A percentile compares a stretch with the other conserved stretches of the same genome.
Evolutionary conservation across 805 yeast genomes (phyloP).

Genomic region (Sungouiella thailandica): DNA sequence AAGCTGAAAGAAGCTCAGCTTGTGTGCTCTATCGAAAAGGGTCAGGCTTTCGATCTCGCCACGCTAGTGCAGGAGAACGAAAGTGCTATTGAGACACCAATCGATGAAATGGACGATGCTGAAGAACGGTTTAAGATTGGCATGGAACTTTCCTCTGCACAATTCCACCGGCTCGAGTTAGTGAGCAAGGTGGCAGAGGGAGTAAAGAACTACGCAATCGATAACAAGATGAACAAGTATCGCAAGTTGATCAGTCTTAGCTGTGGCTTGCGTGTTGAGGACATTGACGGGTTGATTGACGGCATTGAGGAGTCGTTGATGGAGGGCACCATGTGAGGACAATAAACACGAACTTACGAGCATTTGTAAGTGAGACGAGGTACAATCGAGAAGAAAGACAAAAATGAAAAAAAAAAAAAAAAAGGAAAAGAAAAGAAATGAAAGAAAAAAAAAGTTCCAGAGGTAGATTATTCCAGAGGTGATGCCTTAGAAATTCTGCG

Average conservation of each 20-base stretch:
- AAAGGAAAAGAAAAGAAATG: neutral
- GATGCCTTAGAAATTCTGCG: too few relatives aligned
- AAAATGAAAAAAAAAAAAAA: too few relatives aligned
- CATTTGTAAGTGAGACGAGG: too few relatives aligned
- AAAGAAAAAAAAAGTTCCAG: neutral
- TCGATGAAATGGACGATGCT: neutral
- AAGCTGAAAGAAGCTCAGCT: constrained; percentile 10
- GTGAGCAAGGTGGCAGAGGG: constrained; percentile 46
- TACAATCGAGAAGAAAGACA: too few relatives aligned
- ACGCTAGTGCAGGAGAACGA: constrained; percentile 36
- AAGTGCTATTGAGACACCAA: constrained; percentile 1
- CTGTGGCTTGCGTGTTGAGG: constrained; percentile 75
- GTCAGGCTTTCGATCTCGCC: constrained; percentile 43
- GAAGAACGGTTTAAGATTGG: constrained; percentile 6
- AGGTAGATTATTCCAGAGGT: too few relatives aligned
- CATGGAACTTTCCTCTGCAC: constrained; percentile 44
- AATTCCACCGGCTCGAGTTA: constrained; percentile 42
- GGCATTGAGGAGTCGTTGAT: constrained; percentile 46
- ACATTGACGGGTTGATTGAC: constrained; percentile 73
- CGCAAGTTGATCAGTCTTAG: constrained; percentile 70
- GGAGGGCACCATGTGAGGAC: constrained; percentile 7
- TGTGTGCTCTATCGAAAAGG: constrained; percentile 7
- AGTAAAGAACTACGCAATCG: constrained; percentile 40
- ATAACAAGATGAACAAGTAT: constrained; percentile 64
- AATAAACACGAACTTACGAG: too few relatives aligned